Conservation (phyloP, 140 eudicot species). For the Anethum foeniculum region DNA sequence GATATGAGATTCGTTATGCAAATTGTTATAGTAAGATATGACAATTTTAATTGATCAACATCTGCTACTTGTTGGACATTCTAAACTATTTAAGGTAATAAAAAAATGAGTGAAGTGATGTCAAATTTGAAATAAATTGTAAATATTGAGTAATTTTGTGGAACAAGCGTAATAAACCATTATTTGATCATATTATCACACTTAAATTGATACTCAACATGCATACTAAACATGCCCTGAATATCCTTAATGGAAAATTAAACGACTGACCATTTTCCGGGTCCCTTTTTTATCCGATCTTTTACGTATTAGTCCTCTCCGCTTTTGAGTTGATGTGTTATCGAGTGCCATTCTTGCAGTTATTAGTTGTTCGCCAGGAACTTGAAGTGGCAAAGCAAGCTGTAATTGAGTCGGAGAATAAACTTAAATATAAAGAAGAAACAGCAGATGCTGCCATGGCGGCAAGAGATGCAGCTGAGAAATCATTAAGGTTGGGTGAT, state of each 20-base stretch:
- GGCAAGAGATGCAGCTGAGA: slow-evolving; percentile 86
- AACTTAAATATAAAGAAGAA: slow-evolving; percentile 84
- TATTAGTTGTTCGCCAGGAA: slow-evolving; percentile 51
- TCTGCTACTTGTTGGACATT: background rate
- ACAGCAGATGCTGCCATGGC: slow-evolving; percentile 94
- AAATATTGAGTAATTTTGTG: background rate
- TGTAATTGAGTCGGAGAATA: slow-evolving; percentile 52
- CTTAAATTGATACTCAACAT: background rate
- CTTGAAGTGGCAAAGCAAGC: slow-evolving; percentile 75
- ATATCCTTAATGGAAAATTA: background rate
- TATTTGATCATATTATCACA: background rate
- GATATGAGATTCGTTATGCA: background rate
- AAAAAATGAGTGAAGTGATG: background rate
- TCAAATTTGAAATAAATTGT: background rate
- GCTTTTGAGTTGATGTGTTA: background rate
- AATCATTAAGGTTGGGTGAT: slow-evolving; percentile 73
- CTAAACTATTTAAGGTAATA: background rate
- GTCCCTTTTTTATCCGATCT: background rate
- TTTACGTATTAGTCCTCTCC: background rate
- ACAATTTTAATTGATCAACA: background rate
- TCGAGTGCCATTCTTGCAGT: slow-evolving; percentile 30
- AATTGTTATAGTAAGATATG: background rate
- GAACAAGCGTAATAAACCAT: background rate
- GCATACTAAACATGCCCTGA: background rate
- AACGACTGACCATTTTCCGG: background rate